Percentiles rank a stretch among this genome's conserved stretches.
Conservation (phyloP, 176 grass and related monocot species). For the Calamus simplicifolius region DNA sequence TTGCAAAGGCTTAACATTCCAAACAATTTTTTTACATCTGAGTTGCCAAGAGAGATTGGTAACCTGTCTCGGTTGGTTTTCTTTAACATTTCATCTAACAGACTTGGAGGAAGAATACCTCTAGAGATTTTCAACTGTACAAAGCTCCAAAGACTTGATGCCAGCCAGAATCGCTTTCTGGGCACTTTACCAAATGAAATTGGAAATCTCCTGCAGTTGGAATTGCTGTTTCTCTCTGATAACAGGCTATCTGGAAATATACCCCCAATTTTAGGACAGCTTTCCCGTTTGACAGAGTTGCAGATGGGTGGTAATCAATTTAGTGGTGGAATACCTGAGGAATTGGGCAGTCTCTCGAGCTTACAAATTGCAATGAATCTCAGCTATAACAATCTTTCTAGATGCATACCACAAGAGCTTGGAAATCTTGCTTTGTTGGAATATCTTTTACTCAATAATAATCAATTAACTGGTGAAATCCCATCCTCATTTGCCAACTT, state of each 20-base stretch:
- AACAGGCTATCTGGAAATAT: conserved; percentile 65
- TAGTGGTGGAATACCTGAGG: conserved; percentile 73
- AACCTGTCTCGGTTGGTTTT: conserved; percentile 66
- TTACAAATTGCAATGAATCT: conserved; percentile 98
- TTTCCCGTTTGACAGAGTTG: conserved; percentile 82
- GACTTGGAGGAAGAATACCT: conserved; percentile 67
- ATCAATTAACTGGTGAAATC: conserved; percentile 79
- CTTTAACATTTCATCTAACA: conserved; percentile 95
- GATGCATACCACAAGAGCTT: conserved; percentile 78
- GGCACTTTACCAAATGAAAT: conserved; percentile 69
- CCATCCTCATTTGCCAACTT: conserved; percentile 86
- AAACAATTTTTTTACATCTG: conserved; percentile 81
- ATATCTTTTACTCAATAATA: conserved; percentile 82
- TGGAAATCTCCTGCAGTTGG: conserved; percentile 72
- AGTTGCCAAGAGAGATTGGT: conserved; percentile 81
- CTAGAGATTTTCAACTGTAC: conserved; percentile 84
- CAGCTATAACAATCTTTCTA: conserved; percentile 75
- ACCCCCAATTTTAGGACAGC: conserved; percentile 66
- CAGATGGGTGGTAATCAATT: conserved; percentile 93
- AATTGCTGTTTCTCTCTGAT: conserved; percentile 74
- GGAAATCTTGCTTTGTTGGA: conserved; percentile 76
- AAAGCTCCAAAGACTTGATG: conserved; percentile 82
- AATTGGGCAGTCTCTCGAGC: conserved; percentile 70
- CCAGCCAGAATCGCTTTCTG: conserved; percentile 81
- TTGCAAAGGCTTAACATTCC: conserved; percentile 74